Percentiles rank a stretch among this genome's conserved stretches.
phyloP scores from a whole-genome alignment of 371 early-diverging fungal species.

The Mortierella sp. region DNA sequence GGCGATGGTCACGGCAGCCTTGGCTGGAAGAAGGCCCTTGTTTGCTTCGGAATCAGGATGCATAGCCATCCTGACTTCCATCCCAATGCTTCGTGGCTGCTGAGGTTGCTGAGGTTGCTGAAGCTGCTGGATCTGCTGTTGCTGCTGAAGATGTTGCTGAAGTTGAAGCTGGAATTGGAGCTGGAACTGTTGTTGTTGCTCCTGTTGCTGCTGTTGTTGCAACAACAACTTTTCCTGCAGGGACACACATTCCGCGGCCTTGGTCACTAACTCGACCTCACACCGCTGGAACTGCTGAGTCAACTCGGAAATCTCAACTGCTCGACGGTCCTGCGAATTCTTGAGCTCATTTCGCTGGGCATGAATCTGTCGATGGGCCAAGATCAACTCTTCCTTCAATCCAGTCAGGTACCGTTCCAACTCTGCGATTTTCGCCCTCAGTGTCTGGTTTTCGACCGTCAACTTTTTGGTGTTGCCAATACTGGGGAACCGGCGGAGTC shows the following conservation, averaged over 20 bases:
- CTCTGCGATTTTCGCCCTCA: slow-evolving; percentile 41
- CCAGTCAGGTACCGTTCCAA: slow-evolving; percentile 49
- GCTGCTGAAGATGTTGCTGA: too few relatives aligned
- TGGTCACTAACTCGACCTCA: slow-evolving; percentile 34
- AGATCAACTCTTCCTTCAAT: slow-evolving; percentile 41
- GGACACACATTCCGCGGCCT: slow-evolving; percentile 24
- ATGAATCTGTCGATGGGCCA: slow-evolving; percentile 35
- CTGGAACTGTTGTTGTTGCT: not conserved
- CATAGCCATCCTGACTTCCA: too few relatives aligned
- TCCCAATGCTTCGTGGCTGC: too few relatives aligned
- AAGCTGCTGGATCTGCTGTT: too few relatives aligned
- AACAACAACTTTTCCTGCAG: slow-evolving; percentile 12
- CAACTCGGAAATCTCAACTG: slow-evolving; percentile 11
- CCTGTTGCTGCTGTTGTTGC: slow-evolving; percentile 11
- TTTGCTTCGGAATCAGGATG: too few relatives aligned
- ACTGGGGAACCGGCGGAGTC: slow-evolving; percentile 36
- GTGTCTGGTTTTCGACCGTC: slow-evolving; percentile 25
- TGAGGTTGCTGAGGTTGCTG: too few relatives aligned
- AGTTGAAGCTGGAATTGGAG: too few relatives aligned
- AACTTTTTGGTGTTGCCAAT: slow-evolving; percentile 44
- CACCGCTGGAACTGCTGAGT: slow-evolving; percentile 18
- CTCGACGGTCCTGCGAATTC: slow-evolving; percentile 13
- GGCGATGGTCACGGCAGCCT: too few relatives aligned
- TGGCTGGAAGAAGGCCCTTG: too few relatives aligned
- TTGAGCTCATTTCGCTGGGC: slow-evolving; percentile 22